phyloP scores from a whole-genome alignment of 257 asterid species.

The Gardenia jasminoides region DNA sequence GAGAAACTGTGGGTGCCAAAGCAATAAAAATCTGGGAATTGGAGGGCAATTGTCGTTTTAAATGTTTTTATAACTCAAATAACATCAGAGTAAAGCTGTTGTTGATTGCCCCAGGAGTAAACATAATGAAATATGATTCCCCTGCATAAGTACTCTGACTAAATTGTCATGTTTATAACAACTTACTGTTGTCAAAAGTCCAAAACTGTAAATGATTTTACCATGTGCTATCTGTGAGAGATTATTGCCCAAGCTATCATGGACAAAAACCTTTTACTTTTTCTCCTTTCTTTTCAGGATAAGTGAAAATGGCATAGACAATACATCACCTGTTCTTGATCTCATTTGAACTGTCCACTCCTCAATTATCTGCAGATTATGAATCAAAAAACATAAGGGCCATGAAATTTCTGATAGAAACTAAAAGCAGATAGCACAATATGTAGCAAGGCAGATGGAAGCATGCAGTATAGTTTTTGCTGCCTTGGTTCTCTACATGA shows the following conservation, averaged over 20 bases:
- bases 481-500: constrained; percentile 18
- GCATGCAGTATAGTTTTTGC: constrained; percentile 16
- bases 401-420: background rate
- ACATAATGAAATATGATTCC: background rate
- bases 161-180: background rate
- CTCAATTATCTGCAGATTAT: constrained; percentile 62
- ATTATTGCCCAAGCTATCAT: background rate
- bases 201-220: too few relatives aligned
- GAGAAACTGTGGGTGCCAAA: background rate
- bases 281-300: background rate
- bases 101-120: too few relatives aligned
- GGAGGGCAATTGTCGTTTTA: background rate
- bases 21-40: background rate
- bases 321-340: constrained; percentile 56
- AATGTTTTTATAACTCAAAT: background rate
- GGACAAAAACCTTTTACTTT: background rate
- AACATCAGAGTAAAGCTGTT: background rate
- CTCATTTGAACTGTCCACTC: constrained; percentile 84
- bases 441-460: constrained; percentile 32
- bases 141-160: background rate
- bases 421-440: constrained; percentile 12
- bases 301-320: background rate
- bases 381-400: constrained; percentile 17
- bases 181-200: background rate
- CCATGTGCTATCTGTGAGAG: background rate